These are phyloP conservation scores for Pyrenophora tritici-repentis DNA, from an alignment of 2,329 filamentous ascomycete genomes.

Conservation along the genomic window DNA sequence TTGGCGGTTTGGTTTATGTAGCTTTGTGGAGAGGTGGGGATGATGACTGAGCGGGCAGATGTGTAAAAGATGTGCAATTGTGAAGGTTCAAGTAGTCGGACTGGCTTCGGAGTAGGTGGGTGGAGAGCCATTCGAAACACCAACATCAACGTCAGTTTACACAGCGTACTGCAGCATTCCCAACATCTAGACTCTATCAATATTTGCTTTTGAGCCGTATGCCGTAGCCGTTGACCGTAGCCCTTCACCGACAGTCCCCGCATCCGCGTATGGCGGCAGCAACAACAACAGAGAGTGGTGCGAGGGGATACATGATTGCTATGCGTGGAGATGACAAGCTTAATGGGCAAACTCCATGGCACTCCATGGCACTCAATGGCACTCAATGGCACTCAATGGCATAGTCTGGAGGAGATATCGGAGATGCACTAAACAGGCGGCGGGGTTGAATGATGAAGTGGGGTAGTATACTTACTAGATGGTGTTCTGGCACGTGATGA, in stretches of 20 bases:
- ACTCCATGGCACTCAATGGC: no score
- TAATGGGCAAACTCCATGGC: no score
- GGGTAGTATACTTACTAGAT: background rate
- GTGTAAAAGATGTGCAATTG: background rate
- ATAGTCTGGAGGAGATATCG: background rate
- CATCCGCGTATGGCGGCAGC: conserved; percentile 4
- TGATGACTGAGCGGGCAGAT: background rate
- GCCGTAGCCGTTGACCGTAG: conserved; percentile 3
- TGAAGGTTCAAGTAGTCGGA: conserved; percentile 2
- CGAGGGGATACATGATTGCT: background rate
- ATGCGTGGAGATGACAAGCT: no score
- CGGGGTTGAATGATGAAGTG: no score
- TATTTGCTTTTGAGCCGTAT: conserved; percentile 3
- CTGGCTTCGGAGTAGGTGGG: conserved; percentile 19
- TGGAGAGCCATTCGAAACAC: conserved; percentile 31
- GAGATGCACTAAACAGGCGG: background rate
- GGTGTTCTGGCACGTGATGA: background rate
- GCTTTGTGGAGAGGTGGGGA: background rate
- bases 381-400: no score
- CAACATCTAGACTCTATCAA: background rate
- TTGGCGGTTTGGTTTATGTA: conserved; percentile 11
- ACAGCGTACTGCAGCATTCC: conserved; percentile 1
- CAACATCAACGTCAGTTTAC: conserved; percentile 22
- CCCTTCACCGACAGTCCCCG: background rate
- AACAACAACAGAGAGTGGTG: background rate